Evolutionary conservation across 2,329 filamentous ascomycete genomes (phyloP).

Genomic region (Beauveria sp.): DNA sequence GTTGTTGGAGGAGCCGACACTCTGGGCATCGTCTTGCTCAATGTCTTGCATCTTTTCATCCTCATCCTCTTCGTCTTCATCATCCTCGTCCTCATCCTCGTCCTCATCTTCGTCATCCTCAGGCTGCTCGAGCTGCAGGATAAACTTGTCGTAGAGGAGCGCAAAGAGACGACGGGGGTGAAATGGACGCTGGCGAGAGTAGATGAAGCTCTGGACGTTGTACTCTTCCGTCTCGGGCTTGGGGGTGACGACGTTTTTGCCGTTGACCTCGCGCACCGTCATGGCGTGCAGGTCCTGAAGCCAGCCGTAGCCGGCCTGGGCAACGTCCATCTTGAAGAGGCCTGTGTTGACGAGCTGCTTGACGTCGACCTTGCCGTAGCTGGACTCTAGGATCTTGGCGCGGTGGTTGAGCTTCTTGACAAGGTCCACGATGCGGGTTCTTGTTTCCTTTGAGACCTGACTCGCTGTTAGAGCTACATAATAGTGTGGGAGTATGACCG

Average conservation of each 20-base stretch:
- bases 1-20: conserved; percentile 16
- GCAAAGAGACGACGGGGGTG: conserved; percentile 39
- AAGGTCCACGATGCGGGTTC: conserved; percentile 41
- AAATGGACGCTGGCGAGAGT: conserved; percentile 50
- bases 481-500: background rate
- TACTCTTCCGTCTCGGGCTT: conserved; percentile 69
- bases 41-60: conserved; percentile 20
- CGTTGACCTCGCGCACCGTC: conserved; percentile 49
- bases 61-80: conserved; percentile 21
- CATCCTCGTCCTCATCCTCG: conserved; percentile 25
- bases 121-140: conserved; percentile 38
- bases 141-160: conserved; percentile 41
- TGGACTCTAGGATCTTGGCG: conserved; percentile 56
- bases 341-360: conserved; percentile 57
- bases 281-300: conserved; percentile 61
- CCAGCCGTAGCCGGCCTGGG: conserved; percentile 61
- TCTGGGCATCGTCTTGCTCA: conserved; percentile 17
- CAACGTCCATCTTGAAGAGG: conserved; percentile 56
- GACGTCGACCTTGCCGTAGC: conserved; percentile 52
- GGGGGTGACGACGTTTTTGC: conserved; percentile 47
- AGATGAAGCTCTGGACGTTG: conserved; percentile 64
- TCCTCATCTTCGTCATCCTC: conserved; percentile 28
- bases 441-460: conserved; percentile 31
- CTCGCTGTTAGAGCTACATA: background rate
- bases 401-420: conserved; percentile 57